A percentile compares a stretch with the other conserved stretches of the same genome.
These are phyloP conservation scores for Kwoniella pini DNA, from an alignment of 768 basidiomycete species.

Conservation along the genomic window DNA sequence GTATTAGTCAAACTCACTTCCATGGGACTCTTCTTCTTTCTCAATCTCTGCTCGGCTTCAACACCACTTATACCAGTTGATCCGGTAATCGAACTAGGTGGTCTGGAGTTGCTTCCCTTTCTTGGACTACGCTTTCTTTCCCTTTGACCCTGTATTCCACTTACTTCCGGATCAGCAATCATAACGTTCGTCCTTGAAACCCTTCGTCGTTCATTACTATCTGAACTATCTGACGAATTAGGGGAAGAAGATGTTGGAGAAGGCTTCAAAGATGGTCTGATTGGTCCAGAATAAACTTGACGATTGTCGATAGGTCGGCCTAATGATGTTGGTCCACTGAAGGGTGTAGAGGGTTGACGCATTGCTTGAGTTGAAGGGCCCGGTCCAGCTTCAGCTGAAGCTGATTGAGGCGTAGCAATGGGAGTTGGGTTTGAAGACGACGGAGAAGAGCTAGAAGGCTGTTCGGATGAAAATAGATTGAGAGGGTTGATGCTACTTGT, in stretches of 20 bases:
- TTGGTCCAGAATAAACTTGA: background rate
- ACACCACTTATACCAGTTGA: conserved; percentile 14
- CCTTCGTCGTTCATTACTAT: conserved; percentile 15
- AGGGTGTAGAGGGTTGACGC: conserved; percentile 6
- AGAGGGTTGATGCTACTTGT: conserved; percentile 30
- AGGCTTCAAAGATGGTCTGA: conserved; percentile 18
- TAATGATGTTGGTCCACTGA: background rate
- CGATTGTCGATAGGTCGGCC: background rate
- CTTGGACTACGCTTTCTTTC: conserved; percentile 3
- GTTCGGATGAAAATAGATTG: conserved; percentile 29
- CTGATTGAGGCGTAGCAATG: conserved; percentile 6
- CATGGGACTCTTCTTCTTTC: conserved; percentile 21
- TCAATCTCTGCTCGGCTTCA: conserved; percentile 4
- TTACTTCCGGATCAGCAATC: conserved; percentile 21
- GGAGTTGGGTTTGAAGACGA: conserved; percentile 2
- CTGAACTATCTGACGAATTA: conserved; percentile 25
- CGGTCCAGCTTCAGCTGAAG: conserved; percentile 29
- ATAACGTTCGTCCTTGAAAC: conserved; percentile 17
- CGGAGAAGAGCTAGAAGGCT: background rate
- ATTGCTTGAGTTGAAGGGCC: conserved; percentile 20
- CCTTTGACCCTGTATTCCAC: background rate
- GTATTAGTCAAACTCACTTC: too few species aligned
- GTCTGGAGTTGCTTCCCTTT: conserved; percentile 7
- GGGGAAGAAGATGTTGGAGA: conserved; percentile 11
- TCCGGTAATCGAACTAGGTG: conserved; percentile 15